Base-by-base conservation (phyloP, 1,139 yeast genomes). In the Sugiyamaella neomexicana region DNA sequence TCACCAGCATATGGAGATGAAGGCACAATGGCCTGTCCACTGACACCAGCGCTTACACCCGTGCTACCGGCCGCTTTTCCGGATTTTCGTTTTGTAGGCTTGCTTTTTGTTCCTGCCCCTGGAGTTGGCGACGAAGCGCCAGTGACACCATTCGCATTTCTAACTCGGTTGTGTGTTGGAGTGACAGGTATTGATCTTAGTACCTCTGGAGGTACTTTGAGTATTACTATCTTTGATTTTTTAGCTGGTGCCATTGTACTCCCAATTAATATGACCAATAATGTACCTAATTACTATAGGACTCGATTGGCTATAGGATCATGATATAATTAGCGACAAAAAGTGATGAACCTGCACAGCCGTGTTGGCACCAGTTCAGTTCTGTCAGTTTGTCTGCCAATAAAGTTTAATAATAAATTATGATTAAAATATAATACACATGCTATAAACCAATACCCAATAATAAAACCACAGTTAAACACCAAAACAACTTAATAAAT, bases 201-300 rank as follows among this genome's bases (percentile, higher is more conserved):
- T 13, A 50, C 43, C 2, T 63, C 62, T 4, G 68, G 54, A 2
- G 71, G 58, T 4, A 69, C 53, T 52, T 61, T 65, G 36, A 71
- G 62, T 31, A 65, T 65, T 36, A 70, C 74, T 1, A 69, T 32
- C 50, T 64, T 61, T 13, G 58, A 53, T 44, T 55, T 60, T 13
- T 42, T 37, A 12, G 29, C 20, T 4, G 53, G 42, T 10, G 48
- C 43, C 48, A 36, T 42, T 20, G 12, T 13, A n/a, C n/a, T n/a
- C n/a, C n/a, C n/a, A n/a, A n/a, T n/a, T n/a, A n/a, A n/a, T n/a
- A n/a, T n/a, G n/a, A n/a, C n/a, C n/a, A n/a, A n/a, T n/a, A n/a
- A n/a, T n/a, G n/a, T n/a, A n/a, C n/a, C n/a, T n/a, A 27, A 10
- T n/a, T 5, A 20, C 3, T 20, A 20, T 20, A 3, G 5, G 25